Evolutionary conservation across 805 yeast species (phyloP), one percentile per base, ranked within the genome.

Genomic region (Lipomyces sp.): DNA sequence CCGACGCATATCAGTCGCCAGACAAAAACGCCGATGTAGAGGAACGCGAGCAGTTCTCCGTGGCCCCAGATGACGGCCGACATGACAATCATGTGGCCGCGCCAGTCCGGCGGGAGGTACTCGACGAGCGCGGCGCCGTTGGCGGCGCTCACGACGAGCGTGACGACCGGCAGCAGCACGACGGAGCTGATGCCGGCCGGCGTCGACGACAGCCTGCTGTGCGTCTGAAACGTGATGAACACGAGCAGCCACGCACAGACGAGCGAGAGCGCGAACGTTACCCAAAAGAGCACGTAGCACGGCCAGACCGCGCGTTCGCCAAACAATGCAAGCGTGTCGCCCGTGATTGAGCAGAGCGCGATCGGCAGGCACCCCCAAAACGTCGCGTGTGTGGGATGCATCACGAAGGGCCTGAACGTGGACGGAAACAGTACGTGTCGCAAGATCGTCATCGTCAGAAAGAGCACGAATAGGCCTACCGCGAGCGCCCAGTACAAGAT

Each of bases 311-410:
- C 66, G 26, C 64, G 58, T 19, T 58, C 47, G 35, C 73, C 72
- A 18, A 79, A 71, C 24, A 84, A 55, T 32, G 64, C 65, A 53
- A 73, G 74, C 24, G 83, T 66, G 68, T 76, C 78, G 63, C 80
- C 82, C 28, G 83, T 71, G 54, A 88, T 66, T 2, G 95, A 81
- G 10, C 80, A 75, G 56, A 74, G 73, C 0, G 89, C 96, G 96
- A 89, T 89, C 16, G 87, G 82, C 49, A 78, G 76, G 55, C 91
- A 82, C 5, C 95, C 96, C 69, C 86, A 70, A 61, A 82, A 86
- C 2, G 82, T 80, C 40, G 82, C 77, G 33, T 76, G 69, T 2
- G 66, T 63, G 1, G 80, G 74, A 44, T 76, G 72, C 48, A 61
- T 52, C 43, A 79, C 34, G 50, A 74, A 53, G 45, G 54, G 42